Conservation (phyloP, 2,329 filamentous ascomycete genomes). For the Xylariaceae sp. region DNA sequence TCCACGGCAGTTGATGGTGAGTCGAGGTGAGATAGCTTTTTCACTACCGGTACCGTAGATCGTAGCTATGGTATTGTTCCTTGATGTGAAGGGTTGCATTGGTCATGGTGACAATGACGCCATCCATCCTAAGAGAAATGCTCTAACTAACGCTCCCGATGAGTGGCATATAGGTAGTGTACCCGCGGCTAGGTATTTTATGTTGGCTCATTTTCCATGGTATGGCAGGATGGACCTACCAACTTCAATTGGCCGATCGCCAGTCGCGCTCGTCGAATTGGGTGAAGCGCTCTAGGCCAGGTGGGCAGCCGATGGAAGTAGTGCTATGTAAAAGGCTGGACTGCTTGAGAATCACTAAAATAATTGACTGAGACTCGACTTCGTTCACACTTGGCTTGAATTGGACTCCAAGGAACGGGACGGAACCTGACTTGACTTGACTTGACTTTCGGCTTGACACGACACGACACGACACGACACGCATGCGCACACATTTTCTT, state of each 20-base stretch:
- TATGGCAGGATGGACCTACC: slow-evolving; percentile 3
- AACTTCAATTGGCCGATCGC: slow-evolving; percentile 16
- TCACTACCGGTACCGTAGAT: too few relatives aligned
- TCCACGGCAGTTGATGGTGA: slow-evolving; percentile 9
- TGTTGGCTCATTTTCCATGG: slow-evolving; percentile 9
- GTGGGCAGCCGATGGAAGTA: slow-evolving; percentile 5
- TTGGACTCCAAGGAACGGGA: too few relatives aligned
- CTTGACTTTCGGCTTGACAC: slow-evolving; percentile 8
- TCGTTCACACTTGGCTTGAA: neutral
- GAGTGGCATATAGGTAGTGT: slow-evolving; percentile 3
- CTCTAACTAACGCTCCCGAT: slow-evolving; percentile 2
- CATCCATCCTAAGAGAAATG: slow-evolving; percentile 2
- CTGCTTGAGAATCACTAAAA: slow-evolving; percentile 13
- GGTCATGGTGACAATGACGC: slow-evolving; percentile 5
- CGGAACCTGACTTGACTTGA: neutral
- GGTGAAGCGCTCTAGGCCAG: slow-evolving; percentile 3
- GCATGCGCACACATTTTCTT: slow-evolving; percentile 12
- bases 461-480: slow-evolving; percentile 17
- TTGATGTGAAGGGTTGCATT: slow-evolving; percentile 16
- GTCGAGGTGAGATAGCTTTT: slow-evolving; percentile 12
- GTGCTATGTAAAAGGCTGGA: slow-evolving; percentile 1
- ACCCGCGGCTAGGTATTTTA: neutral
- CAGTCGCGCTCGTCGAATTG: slow-evolving; percentile 1
- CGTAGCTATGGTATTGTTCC: neutral
- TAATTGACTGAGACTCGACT: neutral